Conservation (phyloP, 2,329 filamentous ascomycete species). For the Ophiobolus disseminans region DNA sequence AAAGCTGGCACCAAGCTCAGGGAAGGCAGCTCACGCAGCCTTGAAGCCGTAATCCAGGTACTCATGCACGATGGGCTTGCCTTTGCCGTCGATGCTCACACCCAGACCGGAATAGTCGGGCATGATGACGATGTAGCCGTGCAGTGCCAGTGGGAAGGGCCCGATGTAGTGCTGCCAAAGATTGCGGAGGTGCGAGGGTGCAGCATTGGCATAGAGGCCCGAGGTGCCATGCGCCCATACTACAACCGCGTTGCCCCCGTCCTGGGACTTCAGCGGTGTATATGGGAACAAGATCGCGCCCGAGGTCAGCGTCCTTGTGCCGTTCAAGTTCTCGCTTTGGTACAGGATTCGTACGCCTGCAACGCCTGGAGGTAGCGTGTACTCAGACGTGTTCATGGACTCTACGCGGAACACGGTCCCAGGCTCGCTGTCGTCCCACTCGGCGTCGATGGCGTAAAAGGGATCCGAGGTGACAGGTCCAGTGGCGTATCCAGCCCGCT, state of each 20-base stretch:
- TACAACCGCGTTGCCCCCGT: slow-evolving; percentile 58
- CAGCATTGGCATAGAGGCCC: slow-evolving; percentile 51
- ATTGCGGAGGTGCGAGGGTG: slow-evolving; percentile 29
- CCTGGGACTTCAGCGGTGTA: neutral
- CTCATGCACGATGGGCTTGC: slow-evolving; percentile 45
- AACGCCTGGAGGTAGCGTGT: neutral
- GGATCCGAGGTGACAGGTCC: no score
- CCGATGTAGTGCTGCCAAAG: slow-evolving; percentile 34
- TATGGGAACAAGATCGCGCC: neutral
- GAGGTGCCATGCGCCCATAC: slow-evolving; percentile 69
- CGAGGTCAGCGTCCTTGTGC: neutral
- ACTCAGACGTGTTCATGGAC: neutral
- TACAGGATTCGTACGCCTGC: neutral
- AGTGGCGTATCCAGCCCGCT: no score
- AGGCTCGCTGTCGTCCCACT: no score
- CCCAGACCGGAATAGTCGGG: slow-evolving; percentile 28
- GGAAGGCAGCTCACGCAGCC: slow-evolving; percentile 54
- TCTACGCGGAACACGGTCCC: neutral
- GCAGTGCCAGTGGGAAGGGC: slow-evolving; percentile 32
- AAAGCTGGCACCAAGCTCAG: slow-evolving; percentile 43
- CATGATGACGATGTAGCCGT: slow-evolving; percentile 20
- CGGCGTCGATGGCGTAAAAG: no score
- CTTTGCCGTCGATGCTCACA: slow-evolving; percentile 26
- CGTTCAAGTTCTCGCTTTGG: neutral
- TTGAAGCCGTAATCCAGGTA: slow-evolving; percentile 53